Conservation (phyloP, 495 filamentous ascomycete species). For the Hypoxylon perforatum region DNA sequence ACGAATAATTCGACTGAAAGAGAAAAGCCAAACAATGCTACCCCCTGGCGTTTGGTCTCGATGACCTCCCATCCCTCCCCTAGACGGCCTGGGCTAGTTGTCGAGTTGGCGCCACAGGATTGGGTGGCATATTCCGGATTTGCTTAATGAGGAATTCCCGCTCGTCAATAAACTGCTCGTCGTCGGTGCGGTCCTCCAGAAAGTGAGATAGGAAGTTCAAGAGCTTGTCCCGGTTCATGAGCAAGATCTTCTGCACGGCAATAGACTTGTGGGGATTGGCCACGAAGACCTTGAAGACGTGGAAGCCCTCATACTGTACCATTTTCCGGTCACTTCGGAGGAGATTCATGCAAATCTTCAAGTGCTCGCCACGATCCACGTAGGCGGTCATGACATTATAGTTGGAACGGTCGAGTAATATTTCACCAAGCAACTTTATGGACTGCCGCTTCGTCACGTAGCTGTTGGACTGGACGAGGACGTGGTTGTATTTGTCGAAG, state of each 20-base stretch:
- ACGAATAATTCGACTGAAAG: not conserved
- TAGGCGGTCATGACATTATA: slow-evolving; percentile 98
- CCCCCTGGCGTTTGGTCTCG: not conserved
- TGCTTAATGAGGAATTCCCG: slow-evolving; percentile 96
- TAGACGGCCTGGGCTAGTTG: slow-evolving; percentile 37
- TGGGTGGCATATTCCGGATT: slow-evolving; percentile 80
- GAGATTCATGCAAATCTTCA: slow-evolving; percentile 98
- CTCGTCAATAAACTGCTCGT: slow-evolving; percentile 99
- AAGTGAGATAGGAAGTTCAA: slow-evolving; percentile 90
- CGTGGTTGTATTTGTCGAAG: slow-evolving; percentile 87
- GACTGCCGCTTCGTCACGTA: slow-evolving; percentile 99
- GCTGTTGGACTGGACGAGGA: slow-evolving; percentile 89
- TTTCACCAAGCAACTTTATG: slow-evolving; percentile 95
- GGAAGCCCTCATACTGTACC: slow-evolving; percentile 99
- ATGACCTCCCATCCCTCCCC: slow-evolving; percentile 3
- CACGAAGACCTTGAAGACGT: slow-evolving; percentile 99
- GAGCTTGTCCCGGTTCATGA: slow-evolving; percentile 93
- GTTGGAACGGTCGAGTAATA: slow-evolving; percentile 92
- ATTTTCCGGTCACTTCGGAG: slow-evolving; percentile 94
- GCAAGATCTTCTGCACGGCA: slow-evolving; percentile 91
- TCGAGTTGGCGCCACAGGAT: slow-evolving; percentile 66
- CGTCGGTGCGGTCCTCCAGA: slow-evolving; percentile 93
- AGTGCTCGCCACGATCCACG: slow-evolving; percentile 91
- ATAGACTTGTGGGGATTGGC: slow-evolving; percentile 95
- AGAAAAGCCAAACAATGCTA: not conserved